Evolutionary conservation across 169 alveolate genomes (phyloP), one percentile per base, ranked within the genome.

Genomic region (Eimeria praecox): DNA sequence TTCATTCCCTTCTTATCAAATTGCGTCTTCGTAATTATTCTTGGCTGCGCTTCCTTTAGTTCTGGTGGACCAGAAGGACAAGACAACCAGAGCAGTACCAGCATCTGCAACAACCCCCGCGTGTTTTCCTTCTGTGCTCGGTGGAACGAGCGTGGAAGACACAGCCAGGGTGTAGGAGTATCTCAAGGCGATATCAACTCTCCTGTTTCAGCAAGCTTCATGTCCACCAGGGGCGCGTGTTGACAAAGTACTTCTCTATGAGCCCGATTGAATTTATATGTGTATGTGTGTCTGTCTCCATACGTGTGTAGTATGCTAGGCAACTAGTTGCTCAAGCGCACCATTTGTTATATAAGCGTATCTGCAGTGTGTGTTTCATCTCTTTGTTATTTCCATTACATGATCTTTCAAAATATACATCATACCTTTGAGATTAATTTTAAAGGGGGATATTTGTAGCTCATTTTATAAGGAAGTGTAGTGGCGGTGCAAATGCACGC

Each of bases 41-140:
- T 75, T 75, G 59, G 85, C 85, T 75, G 85, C n/a, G 85, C 38
- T 75, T 35, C 54, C 46, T 35, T 73, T 73, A 35, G 6, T 73
- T 73, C 52, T 78, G 89, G 64, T n/a, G 20, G 59, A 46, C 16
- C 49, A 78, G 35, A 42, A 78, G 89, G 69, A 78, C 40, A 78
- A 78, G 89, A 78, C 69, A 20, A 52, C 42, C 27, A 66, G 54
- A 78, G 89, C 66, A 52, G 66, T n/a, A n/a, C 44, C 89, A 78
- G 89, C 89, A 44, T 64, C 89, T 40, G 64, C 69, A 38, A n/a
- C 66, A 78, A 42, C 89, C 44, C 89, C 30, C 83, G 83, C 54
- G 10, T 27, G 54, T 8, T 44, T 78, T 44, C 4, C 54, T 22
- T 44, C 59, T 66, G 66, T 78, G 89, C 89, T 78, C 89, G 89